Evolutionary conservation across 2,329 filamentous ascomycete genomes (phyloP).

Genomic region (Fusarium nurragi): DNA sequence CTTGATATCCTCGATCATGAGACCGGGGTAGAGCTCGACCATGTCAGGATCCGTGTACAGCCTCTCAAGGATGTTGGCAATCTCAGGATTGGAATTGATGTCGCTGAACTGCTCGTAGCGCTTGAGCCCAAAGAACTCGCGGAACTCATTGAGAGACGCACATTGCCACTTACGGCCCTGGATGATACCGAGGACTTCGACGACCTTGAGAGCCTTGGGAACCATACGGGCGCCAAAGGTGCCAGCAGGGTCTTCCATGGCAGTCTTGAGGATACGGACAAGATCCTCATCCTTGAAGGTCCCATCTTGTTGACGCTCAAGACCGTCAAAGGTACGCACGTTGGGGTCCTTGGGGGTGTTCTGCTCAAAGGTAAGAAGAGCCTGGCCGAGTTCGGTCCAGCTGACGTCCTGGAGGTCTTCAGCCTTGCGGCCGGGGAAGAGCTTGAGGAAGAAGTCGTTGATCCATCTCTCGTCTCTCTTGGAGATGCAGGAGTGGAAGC

Average conservation of each 20-base stretch:
- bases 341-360: constrained; percentile 52
- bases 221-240: constrained; percentile 68
- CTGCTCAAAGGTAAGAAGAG: constrained; percentile 30
- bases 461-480: constrained; percentile 70
- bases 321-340: constrained; percentile 58
- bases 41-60: constrained; percentile 71
- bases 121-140: constrained; percentile 69
- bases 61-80: constrained; percentile 64
- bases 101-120: constrained; percentile 65
- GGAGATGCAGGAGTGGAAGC: constrained; percentile 71
- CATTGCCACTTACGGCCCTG: constrained; percentile 70
- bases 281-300: constrained; percentile 67
- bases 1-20: constrained; percentile 69
- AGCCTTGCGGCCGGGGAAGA: constrained; percentile 42
- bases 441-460: constrained; percentile 58
- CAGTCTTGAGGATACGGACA: constrained; percentile 62
- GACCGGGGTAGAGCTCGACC: constrained; percentile 75
- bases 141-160: constrained; percentile 71
- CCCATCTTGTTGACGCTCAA: constrained; percentile 60
- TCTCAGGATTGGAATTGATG: constrained; percentile 66
- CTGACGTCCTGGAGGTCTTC: constrained; percentile 53
- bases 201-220: constrained; percentile 64
- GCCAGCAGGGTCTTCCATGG: constrained; percentile 70
- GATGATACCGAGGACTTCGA: constrained; percentile 71
- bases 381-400: constrained; percentile 36